Evolutionary conservation across 2,329 filamentous ascomycete genomes (phyloP).

Genomic region (Laburnicola sp.): DNA sequence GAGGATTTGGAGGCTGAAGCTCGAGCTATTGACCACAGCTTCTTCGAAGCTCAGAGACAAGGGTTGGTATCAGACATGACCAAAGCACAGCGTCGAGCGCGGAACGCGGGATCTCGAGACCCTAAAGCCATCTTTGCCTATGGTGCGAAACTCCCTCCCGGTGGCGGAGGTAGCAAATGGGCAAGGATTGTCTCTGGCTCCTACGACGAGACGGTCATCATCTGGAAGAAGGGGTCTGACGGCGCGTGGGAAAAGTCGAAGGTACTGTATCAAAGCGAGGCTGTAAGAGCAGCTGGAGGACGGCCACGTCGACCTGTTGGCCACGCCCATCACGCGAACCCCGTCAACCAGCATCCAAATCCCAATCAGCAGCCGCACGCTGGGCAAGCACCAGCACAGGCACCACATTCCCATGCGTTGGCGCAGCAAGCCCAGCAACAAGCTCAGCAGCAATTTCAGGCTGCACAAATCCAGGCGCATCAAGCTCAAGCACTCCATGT

Average conservation of each 20-base stretch:
- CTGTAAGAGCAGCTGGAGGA: constrained; percentile 54
- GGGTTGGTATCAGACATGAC: constrained; percentile 47
- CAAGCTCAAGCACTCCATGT: constrained; percentile 42
- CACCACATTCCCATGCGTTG: constrained; percentile 37
- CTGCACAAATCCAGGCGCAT: constrained; percentile 39
- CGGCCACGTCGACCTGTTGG: constrained; percentile 36
- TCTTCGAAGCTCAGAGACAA: constrained; percentile 61
- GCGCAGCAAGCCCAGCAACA: constrained; percentile 44
- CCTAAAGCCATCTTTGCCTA: constrained; percentile 77
- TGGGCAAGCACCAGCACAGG: constrained; percentile 8
- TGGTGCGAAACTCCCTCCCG: constrained; percentile 85
- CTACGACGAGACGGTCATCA: constrained; percentile 93
- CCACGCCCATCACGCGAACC: constrained; percentile 24
- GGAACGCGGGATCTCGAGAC: constrained; percentile 72
- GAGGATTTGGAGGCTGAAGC: constrained; percentile 75
- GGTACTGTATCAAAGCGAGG: constrained; percentile 73
- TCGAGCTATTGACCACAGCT: constrained; percentile 70
- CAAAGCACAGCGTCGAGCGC: constrained; percentile 40
- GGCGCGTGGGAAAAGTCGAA: constrained; percentile 83
- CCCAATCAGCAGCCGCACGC: constrained; percentile 24
- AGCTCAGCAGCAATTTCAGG: constrained; percentile 42
- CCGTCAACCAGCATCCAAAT: constrained; percentile 23
- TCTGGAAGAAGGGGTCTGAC: constrained; percentile 86
- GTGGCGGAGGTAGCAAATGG: constrained; percentile 85
- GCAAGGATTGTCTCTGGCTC: constrained; percentile 96